phyloP scores from a whole-genome alignment of 805 yeast genomes.

The Hagleromyces aurorensis region DNA sequence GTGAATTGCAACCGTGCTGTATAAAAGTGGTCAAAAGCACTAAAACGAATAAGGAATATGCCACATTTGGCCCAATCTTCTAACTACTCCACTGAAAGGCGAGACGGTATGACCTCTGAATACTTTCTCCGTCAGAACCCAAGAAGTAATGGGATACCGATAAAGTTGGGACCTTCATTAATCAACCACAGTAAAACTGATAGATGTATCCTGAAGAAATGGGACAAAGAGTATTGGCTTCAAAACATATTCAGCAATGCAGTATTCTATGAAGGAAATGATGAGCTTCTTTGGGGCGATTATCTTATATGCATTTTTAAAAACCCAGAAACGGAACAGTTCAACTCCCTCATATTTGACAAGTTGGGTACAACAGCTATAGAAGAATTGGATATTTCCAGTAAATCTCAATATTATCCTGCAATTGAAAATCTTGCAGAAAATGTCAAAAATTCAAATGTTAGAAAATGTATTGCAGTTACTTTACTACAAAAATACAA shows the following conservation, averaged over 20 bases:
- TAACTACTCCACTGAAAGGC: no score
- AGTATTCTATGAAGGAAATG: slow-evolving; percentile 20
- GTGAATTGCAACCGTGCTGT: no score
- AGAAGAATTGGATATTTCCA: slow-evolving; percentile 48
- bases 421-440: slow-evolving; percentile 63
- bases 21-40: no score
- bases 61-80: no score
- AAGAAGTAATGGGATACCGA: no score
- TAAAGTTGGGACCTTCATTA: no score
- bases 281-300: slow-evolving; percentile 26
- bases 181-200: slow-evolving; percentile 6
- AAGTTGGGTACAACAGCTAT: slow-evolving; percentile 60
- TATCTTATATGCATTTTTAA: slow-evolving; percentile 20
- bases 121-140: no score
- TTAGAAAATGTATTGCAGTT: slow-evolving; percentile 70
- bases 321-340: slow-evolving; percentile 29
- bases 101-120: no score
- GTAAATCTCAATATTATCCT: slow-evolving; percentile 63
- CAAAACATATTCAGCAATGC: slow-evolving; percentile 16
- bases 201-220: slow-evolving; percentile 4
- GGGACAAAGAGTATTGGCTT: slow-evolving; percentile 14
- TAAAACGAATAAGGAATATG: no score
- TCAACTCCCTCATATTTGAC: slow-evolving; percentile 50
- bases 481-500: slow-evolving; percentile 62
- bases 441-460: slow-evolving; percentile 44